phyloP scores from a whole-genome alignment of 2,329 filamentous ascomycete species.

The Corniculantispora saksenae region DNA sequence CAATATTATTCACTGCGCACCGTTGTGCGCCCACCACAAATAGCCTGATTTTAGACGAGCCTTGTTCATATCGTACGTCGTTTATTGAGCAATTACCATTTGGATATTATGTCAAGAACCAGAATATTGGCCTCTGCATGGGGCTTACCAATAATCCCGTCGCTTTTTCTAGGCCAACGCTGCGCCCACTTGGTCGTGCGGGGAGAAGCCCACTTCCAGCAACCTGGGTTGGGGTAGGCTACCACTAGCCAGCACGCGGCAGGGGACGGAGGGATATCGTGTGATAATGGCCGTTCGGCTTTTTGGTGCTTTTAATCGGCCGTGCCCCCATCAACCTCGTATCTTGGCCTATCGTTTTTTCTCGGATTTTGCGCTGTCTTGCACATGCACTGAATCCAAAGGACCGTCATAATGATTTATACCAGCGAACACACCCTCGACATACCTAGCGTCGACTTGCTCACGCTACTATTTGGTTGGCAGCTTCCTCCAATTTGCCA shows the following conservation, averaged over 20 bases:
- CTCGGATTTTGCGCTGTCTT: background rate
- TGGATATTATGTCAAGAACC: too few relatives aligned
- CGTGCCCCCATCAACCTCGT: too few relatives aligned
- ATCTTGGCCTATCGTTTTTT: background rate
- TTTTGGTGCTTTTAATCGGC: too few relatives aligned
- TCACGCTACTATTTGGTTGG: slow-evolving; percentile 47
- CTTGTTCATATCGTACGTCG: too few relatives aligned
- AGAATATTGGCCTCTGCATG: too few relatives aligned
- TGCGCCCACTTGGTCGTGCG: background rate
- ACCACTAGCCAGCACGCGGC: background rate
- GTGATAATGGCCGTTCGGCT: too few relatives aligned
- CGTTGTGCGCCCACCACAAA: too few relatives aligned
- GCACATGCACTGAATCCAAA: background rate
- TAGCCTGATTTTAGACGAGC: too few relatives aligned
- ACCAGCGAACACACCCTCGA: slow-evolving; percentile 31
- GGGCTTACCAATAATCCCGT: too few relatives aligned
- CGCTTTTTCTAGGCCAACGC: background rate
- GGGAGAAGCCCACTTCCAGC: background rate
- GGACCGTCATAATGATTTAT: slow-evolving; percentile 37
- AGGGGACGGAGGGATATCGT: background rate
- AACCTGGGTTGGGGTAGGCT: background rate
- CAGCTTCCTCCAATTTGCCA: background rate
- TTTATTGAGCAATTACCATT: too few relatives aligned
- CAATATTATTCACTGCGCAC: too few relatives aligned
- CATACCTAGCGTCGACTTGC: slow-evolving; percentile 43